phyloP scores from a whole-genome alignment of 768 basidiomycete species.

The Rhizopogon roseolus region DNA sequence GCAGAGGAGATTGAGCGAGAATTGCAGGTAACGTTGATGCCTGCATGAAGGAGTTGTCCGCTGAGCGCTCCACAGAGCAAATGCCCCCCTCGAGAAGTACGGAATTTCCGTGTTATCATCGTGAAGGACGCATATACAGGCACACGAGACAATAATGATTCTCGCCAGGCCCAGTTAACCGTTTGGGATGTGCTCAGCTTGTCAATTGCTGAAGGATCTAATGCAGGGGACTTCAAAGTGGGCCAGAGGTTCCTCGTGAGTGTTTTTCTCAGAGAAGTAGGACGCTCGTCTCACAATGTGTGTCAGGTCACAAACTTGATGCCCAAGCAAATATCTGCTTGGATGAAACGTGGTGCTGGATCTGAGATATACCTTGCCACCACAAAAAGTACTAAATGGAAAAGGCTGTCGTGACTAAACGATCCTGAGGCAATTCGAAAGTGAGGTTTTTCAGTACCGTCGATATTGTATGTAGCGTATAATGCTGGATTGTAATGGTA shows the following conservation, averaged over 20 bases:
- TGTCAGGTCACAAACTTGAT: slow-evolving; percentile 55
- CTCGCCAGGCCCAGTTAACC: slow-evolving; percentile 70
- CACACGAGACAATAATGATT: slow-evolving; percentile 43
- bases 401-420: slow-evolving; percentile 16
- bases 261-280: not conserved
- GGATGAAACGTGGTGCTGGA: slow-evolving; percentile 61
- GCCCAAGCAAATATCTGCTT: slow-evolving; percentile 63
- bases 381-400: slow-evolving; percentile 63
- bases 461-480: not conserved
- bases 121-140: slow-evolving; percentile 50
- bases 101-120: slow-evolving; percentile 70
- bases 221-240: slow-evolving; percentile 45
- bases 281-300: not conserved
- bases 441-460: no score
- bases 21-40: slow-evolving; percentile 50
- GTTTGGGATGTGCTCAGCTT: slow-evolving; percentile 73
- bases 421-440: not conserved
- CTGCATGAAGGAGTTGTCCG: not conserved
- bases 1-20: slow-evolving; percentile 67
- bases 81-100: slow-evolving; percentile 73
- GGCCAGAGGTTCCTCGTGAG: slow-evolving; percentile 70
- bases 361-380: slow-evolving; percentile 71
- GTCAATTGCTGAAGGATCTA: slow-evolving; percentile 44
- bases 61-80: slow-evolving; percentile 31
- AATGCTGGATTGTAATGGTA: not conserved